Evolutionary conservation across 805 yeast species (phyloP), one percentile per base, ranked within the genome.

Genomic region (Saccharomycopsis oosterbeekiorum): DNA sequence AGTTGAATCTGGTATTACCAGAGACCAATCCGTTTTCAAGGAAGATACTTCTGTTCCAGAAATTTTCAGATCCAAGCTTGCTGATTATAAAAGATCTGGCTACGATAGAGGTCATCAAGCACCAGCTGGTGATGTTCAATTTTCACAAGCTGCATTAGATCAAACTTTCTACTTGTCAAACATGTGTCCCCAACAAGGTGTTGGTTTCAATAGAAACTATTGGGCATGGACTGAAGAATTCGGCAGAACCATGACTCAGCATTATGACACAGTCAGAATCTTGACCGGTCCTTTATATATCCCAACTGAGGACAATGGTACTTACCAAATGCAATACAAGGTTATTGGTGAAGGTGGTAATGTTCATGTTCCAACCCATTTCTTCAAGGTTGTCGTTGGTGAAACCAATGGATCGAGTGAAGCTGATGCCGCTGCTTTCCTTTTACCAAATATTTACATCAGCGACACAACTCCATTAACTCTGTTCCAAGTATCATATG

Each of bases 211-310:
- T 71, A 73, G 65, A 62, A 62, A 62, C 61, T 62, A 88, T 71
- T 88, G 96, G 96, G 89, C 94, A 2, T 89, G 86, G 69, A 83
- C 89, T 64, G 96, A 88, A 74, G 84, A 86, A 66, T 88, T 88
- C 69, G 79, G 80, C 42, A 76, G 96, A 64, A 74, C 86, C 60
- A 77, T 88, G 65, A 84, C 91, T 17, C 62, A 70, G n/a, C 73
- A 74, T 59, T 88, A 85, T 71, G 79, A 76, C 63, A 76, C 80
- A 37, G 92, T 88, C 24, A 76, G 94, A 60, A 76, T 88, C 55
- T 82, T 88, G 71, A 88, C 94, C 1, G 96, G 96, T 1, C 93
- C 94, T 8, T 75, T 88, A 59, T 88, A 82, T 68, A 77, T 88
- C 58, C 94, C 94, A 14, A 80, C 80, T 64, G 74, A 75, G 62